Evolutionary conservation across 352 stramenopile species (phyloP), one percentile per base, ranked within the genome.

Genomic region (Saprolegnia diclina): DNA sequence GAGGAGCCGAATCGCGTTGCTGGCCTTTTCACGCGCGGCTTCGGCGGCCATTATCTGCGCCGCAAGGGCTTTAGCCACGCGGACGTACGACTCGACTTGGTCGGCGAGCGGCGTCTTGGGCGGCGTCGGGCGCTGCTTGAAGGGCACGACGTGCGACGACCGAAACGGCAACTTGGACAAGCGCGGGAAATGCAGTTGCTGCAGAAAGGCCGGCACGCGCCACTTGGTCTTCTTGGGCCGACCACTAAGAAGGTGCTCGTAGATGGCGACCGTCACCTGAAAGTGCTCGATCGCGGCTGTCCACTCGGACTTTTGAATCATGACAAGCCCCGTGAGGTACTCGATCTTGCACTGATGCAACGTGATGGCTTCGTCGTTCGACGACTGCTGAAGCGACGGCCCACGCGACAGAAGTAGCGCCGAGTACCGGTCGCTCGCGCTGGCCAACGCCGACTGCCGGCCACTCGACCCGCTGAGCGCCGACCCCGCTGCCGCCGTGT

Each of bases 251-350:
- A 57, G 46, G 19, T 69, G 22, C 13, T 50, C 19, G 38, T 62
- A 35, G 48, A 69, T 63, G 13, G 63, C 50, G 13, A 69, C 50
- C 26, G 63, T 52, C 2, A 22, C 63, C 6, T 69, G 53, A 14
- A 69, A 69, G 75, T 90, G 81, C 53, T 76, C 79, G 48, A 87
- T 80, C 0, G 83, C 83, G 16, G 78, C 63, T 19, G 76, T 75
- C 76, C 84, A 90, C 37, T 92, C 82, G 63, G 81, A 87, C 74
- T 79, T 87, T 73, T 89, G 77, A 24, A 92, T 77, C 22, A 80
- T 79, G 44, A 92, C 88, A 0, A 82, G 76, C 0, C 83, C 83
- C 19, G 76, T 79, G 62, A 92, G 79, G 67, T 90, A 92, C 67
- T 92, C 82, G 44, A 90, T 87, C 26, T 86, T 84, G 57, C 80